Percentiles rank a stretch among this genome's conserved stretches.
Conservation (phyloP, 139 green algal species). For the Mesotaenium endlicherianum region DNA sequence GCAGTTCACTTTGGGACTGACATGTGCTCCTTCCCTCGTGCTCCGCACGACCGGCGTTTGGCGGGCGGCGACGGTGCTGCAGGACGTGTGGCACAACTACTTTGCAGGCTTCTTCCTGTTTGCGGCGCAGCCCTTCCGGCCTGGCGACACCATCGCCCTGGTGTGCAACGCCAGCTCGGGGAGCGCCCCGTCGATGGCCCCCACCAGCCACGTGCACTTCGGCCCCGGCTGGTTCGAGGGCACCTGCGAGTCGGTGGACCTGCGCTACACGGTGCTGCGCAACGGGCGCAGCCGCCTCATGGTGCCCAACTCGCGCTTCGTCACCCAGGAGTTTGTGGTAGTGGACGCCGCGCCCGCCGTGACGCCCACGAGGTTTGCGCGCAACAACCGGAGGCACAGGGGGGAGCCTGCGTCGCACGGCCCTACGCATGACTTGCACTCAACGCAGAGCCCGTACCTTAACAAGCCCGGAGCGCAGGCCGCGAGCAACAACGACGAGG, state of each 20-base stretch:
- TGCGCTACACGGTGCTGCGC: conserved; percentile 43
- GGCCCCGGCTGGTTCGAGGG: conserved; percentile 41
- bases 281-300: conserved; percentile 28
- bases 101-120: conserved; percentile 52
- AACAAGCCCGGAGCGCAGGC: no score
- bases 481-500: no score
- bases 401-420: no score
- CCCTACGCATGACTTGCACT: no score
- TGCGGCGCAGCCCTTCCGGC: conserved; percentile 34
- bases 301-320: conserved; percentile 46
- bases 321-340: conserved; percentile 38
- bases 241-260: conserved; percentile 43
- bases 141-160: conserved; percentile 34
- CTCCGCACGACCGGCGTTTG: no score
- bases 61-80: no score
- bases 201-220: not conserved
- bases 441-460: no score
- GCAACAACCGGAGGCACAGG: no score
- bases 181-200: conserved; percentile 8
- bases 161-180: not conserved
- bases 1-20: no score
- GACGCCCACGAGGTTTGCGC: no score
- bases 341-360: conserved; percentile 7
- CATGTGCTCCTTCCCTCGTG: no score
- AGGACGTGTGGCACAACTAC: conserved; percentile 51